phyloP scores from a whole-genome alignment of 129 eudicot genomes.

The Flaveria robusta region DNA sequence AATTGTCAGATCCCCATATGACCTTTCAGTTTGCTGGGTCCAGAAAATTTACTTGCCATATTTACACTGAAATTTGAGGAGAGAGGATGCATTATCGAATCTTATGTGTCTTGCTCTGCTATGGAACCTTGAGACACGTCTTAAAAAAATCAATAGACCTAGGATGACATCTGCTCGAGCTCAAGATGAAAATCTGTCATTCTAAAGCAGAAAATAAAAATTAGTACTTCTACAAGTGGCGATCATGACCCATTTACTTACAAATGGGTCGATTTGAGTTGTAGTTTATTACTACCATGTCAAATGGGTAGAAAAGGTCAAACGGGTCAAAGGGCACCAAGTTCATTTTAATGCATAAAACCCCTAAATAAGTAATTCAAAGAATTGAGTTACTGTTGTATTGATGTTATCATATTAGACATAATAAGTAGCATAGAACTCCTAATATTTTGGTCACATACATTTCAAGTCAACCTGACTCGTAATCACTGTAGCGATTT shows the following conservation, averaged over 20 bases:
- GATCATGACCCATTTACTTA: not conserved
- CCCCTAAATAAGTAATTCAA: not conserved
- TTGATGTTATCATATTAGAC: not conserved
- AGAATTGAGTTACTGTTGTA: not conserved
- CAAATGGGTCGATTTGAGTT: not conserved
- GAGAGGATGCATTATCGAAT: conserved; percentile 43
- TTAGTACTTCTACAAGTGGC: not conserved
- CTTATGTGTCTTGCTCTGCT: conserved; percentile 42
- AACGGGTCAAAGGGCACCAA: conserved; percentile 2
- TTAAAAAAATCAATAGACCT: conserved; percentile 62
- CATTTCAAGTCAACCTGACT: not conserved
- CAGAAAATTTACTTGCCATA: conserved; percentile 25
- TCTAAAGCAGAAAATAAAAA: conserved; percentile 48
- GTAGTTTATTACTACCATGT: not conserved
- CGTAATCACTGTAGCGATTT: not conserved
- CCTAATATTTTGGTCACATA: not conserved
- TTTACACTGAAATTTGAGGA: conserved; percentile 46
- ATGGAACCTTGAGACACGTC: conserved; percentile 59
- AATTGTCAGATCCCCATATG: conserved; percentile 33
- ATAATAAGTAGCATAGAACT: not conserved
- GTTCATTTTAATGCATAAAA: not conserved
- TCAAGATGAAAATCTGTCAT: conserved; percentile 84
- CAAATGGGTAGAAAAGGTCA: not conserved
- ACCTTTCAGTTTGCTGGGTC: conserved; percentile 31
- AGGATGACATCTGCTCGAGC: conserved; percentile 92